A percentile compares a stretch with the other conserved stretches of the same genome.
phyloP scores from a whole-genome alignment of 768 basidiomycete species.

The Hirschioporus abietinus region DNA sequence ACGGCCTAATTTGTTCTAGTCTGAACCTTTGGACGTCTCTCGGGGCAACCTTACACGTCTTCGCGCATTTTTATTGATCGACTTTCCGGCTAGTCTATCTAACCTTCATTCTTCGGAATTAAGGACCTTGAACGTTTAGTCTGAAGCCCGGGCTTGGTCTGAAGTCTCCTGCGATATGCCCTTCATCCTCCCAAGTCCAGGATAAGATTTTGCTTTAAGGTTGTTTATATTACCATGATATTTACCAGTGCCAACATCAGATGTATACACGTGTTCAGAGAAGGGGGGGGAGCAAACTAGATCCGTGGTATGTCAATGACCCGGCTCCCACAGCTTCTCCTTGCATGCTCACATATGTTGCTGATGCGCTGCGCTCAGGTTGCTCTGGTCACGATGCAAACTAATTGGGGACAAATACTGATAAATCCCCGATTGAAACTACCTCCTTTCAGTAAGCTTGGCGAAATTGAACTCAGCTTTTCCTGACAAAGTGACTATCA shows the following conservation, averaged over 20 bases:
- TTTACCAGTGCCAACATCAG: neutral
- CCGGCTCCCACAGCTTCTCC: neutral
- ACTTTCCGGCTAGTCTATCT: neutral
- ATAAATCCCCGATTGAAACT: neutral
- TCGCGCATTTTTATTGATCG: neutral
- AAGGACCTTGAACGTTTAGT: neutral
- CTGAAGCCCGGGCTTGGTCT: neutral
- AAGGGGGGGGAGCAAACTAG: neutral
- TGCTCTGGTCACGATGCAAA: neutral
- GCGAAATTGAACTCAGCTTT: neutral
- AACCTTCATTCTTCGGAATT: neutral
- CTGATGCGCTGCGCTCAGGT: neutral
- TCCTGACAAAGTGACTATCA: neutral
- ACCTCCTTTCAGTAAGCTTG: neutral
- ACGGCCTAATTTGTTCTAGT: neutral
- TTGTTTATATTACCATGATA: neutral
- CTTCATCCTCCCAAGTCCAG: neutral
- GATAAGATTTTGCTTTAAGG: no score
- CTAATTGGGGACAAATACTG: neutral
- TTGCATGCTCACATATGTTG: neutral
- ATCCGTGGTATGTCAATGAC: neutral
- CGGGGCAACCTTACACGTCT: neutral
- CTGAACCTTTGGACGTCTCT: neutral
- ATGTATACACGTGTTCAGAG: neutral
- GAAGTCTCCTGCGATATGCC: neutral